Conservation (phyloP, 2,329 filamentous ascomycete species). For the Leptographium flavum region DNA sequence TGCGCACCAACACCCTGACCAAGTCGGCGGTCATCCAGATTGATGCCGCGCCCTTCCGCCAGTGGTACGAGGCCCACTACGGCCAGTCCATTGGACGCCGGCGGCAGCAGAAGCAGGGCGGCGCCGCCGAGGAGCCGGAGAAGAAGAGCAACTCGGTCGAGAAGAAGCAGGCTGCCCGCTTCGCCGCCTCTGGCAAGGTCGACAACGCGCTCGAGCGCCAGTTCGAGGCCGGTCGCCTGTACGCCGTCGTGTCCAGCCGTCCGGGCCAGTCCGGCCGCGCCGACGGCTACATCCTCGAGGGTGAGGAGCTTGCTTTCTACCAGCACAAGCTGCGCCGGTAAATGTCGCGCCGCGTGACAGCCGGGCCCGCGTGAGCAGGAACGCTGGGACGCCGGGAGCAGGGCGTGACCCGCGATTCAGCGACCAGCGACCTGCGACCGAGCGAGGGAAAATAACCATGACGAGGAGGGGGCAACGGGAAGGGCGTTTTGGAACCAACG, state of each 20-base stretch:
- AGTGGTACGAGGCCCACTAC: constrained; percentile 99
- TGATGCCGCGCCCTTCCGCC: constrained; percentile 96
- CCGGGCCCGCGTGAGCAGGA: too few species aligned
- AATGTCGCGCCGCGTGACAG: constrained; percentile 19
- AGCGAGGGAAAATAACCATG: background rate
- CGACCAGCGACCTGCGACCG: too few species aligned
- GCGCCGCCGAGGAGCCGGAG: constrained; percentile 46
- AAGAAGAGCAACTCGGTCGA: constrained; percentile 95
- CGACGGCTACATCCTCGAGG: constrained; percentile 97
- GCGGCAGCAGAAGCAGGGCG: constrained; percentile 71
- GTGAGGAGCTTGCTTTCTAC: constrained; percentile 99
- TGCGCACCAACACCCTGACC: constrained; percentile 99
- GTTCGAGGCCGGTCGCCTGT: constrained; percentile 98
- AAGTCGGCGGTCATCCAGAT: constrained; percentile 97
- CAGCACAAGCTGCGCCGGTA: constrained; percentile 99
- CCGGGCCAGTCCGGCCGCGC: constrained; percentile 93
- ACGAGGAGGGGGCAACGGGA: too few species aligned
- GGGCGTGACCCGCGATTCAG: too few species aligned
- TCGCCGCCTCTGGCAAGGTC: constrained; percentile 78
- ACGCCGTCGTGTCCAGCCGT: constrained; percentile 80
- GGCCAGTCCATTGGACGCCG: constrained; percentile 76
- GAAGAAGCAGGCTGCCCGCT: constrained; percentile 90
- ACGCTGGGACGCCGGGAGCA: too few species aligned
- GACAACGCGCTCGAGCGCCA: constrained; percentile 88
- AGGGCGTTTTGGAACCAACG: background rate